These are phyloP conservation scores for Echium plantagineum DNA, from an alignment of 257 asterid species.

Conservation along the genomic window DNA sequence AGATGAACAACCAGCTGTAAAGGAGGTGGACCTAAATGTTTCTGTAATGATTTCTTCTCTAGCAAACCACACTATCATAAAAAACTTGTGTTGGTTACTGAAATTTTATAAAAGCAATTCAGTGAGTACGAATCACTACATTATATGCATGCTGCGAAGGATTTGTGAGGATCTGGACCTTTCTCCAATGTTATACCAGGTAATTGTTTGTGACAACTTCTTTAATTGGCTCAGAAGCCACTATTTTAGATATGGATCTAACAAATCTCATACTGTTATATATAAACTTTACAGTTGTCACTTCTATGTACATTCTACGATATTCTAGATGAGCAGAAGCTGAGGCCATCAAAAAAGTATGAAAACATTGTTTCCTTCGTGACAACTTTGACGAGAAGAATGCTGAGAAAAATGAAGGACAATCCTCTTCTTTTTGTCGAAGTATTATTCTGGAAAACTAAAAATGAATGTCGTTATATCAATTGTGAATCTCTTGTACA, in stretches of 20 bases:
- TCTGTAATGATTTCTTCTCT: constrained; percentile 72
- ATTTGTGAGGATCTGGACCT: constrained; percentile 85
- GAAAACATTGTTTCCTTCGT: constrained; percentile 62
- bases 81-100: constrained; percentile 84
- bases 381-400: constrained; percentile 64
- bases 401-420: constrained; percentile 81
- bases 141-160: constrained; percentile 50
- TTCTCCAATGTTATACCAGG: constrained; percentile 96
- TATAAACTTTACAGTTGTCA: constrained; percentile 53
- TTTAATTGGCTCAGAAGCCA: background rate
- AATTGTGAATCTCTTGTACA: constrained; percentile 66
- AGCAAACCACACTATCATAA: constrained; percentile 49
- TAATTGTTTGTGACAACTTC: constrained; percentile 8
- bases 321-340: constrained; percentile 88
- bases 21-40: constrained; percentile 74
- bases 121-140: constrained; percentile 55
- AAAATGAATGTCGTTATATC: constrained; percentile 71
- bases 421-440: constrained; percentile 80
- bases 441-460: constrained; percentile 68
- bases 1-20: constrained; percentile 52
- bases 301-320: constrained; percentile 62
- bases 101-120: constrained; percentile 79
- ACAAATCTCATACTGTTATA: constrained; percentile 16
- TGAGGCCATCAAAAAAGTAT: constrained; percentile 61
- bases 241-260: background rate